A percentile compares a stretch with the other conserved stretches of the same genome.
These are phyloP conservation scores for Fusarium pseudoanthophilum DNA, from an alignment of 2,329 filamentous ascomycete species.

Conservation along the genomic window DNA sequence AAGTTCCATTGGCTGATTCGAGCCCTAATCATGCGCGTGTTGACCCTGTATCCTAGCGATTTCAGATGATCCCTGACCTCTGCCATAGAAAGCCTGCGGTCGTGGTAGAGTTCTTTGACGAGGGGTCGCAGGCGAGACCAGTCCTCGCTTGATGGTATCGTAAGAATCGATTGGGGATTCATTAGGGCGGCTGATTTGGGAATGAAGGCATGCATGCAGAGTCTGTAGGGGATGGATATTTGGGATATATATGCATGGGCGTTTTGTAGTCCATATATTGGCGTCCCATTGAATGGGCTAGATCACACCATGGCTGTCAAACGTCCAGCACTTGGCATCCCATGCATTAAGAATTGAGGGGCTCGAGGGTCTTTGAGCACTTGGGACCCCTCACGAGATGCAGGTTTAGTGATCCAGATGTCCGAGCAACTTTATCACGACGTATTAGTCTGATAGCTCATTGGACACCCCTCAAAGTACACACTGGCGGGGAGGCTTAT, in stretches of 20 bases:
- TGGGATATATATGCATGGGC: not conserved
- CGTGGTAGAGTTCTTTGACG: not conserved
- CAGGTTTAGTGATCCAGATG: not conserved
- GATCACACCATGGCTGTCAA: not conserved
- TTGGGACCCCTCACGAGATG: not conserved
- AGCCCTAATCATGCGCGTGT: not conserved
- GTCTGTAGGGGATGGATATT: not conserved
- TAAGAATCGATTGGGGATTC: not conserved
- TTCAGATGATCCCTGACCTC: not conserved
- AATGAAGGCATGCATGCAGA: not conserved
- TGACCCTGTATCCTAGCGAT: not conserved
- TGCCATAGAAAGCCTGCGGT: not conserved
- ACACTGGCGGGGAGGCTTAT: not conserved
- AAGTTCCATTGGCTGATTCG: not conserved
- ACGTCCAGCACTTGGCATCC: too few species aligned
- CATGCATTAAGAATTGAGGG: not conserved
- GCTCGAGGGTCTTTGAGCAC: not conserved
- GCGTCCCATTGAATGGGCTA: not conserved
- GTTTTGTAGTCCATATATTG: not conserved
- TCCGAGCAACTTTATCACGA: not conserved
- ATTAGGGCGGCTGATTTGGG: not conserved
- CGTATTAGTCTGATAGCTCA: not conserved
- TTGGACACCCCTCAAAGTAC: not conserved
- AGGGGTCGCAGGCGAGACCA: not conserved
- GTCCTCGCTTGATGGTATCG: not conserved